Evolutionary conservation across 73 alveolate species (phyloP).

Genomic region (Uronychia setigera): DNA sequence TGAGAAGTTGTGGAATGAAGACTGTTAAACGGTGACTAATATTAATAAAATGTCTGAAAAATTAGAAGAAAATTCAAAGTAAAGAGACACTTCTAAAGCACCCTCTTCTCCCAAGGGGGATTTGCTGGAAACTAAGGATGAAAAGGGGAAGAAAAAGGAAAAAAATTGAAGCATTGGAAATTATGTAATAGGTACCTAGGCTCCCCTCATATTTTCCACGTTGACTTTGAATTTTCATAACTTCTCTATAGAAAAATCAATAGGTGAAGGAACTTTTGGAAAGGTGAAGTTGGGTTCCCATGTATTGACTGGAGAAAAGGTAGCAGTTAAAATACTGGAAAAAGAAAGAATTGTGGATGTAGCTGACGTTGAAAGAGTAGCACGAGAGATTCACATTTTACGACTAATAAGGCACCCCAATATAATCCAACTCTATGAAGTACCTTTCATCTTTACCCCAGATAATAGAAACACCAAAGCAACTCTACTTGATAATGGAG

Average conservation of each 20-base stretch:
- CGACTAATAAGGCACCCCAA: conserved; percentile 81
- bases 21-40: no score
- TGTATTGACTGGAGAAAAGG: conserved; percentile 76
- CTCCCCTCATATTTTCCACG: neutral
- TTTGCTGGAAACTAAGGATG: no score
- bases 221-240: neutral
- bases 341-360: conserved; percentile 69
- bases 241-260: conserved; percentile 30
- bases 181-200: neutral
- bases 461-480: conserved; percentile 86
- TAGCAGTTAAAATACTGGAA: conserved; percentile 71
- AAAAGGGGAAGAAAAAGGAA: neutral
- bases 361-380: conserved; percentile 89
- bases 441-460: neutral
- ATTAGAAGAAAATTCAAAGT: no score
- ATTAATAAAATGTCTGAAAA: no score
- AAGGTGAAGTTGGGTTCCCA: conserved; percentile 80
- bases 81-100: no score
- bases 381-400: conserved; percentile 87
- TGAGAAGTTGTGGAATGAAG: no score
- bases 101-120: no score
- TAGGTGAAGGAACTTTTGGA: conserved; percentile 84
- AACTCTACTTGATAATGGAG: conserved; percentile 87
- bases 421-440: conserved; percentile 82
- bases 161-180: neutral